Base-by-base conservation (phyloP, 2,329 filamentous ascomycete species). In the Venturia carpophila region DNA sequence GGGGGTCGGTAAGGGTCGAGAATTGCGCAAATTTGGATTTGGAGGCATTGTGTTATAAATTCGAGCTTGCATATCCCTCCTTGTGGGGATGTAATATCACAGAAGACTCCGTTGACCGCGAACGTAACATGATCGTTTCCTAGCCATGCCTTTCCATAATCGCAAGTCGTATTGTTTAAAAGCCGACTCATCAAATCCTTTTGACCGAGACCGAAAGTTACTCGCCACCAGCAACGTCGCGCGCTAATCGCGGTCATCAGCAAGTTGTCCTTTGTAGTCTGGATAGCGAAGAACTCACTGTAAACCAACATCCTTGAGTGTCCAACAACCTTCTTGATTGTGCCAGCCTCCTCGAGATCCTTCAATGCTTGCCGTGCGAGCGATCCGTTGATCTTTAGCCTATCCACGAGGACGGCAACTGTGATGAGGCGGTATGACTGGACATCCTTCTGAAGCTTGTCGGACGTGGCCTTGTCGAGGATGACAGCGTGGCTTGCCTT, bases 391-490 rank as follows among this genome's bases (percentile, higher is more conserved):
- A 99, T 95, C 92, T 99, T 99, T 82, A 99, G 87, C 82, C 94
- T 88, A 83, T 99, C 94, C 87, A 99, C 94, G 77, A 99, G 92
- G 75, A 91, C 93, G 76, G 94, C 92, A 76, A 97, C 90, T 78
- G 94, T 97, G 83, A 99, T 92, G 80, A 99, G 92, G 78, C 94
- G 92, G 90, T 97, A 99, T 71, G 94, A 97, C 83, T 97, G 94
- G 76, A 99, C 95, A 87, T 99, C 94, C 87, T 99, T 99, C 87
- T 96, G 90, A 81, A 99, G 92, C 86, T 95, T 96, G 83, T 99
- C 94, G 73, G 89, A 90, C 78, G 89, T 96, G 82, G 84, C 79
- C 88, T 99, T 99, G 86, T 99, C 94, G 83, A 99, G 91, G 78
- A 97, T 86, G 82, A 99, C 94, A 81, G 90, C 91, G 87, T 99